Evolutionary conservation across 1,284 basidiomycete genomes (phyloP), one percentile per base, ranked within the genome.

Genomic region (Inonotus obliquus): DNA sequence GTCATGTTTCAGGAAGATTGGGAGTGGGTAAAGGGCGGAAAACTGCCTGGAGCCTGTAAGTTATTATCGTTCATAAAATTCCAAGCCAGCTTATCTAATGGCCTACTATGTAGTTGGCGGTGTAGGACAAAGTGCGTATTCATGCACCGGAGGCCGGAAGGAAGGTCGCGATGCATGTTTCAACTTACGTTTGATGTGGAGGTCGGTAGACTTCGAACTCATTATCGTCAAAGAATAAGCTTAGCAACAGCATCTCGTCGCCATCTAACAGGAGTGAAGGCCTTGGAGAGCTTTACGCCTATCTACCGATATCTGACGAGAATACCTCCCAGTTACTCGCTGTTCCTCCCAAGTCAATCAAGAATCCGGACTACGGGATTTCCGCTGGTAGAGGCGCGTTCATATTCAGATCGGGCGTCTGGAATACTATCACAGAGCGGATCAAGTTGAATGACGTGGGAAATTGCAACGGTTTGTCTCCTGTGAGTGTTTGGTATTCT

Each of bases 381-480:
- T 69, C 68, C 9, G 65, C 72, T 35, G 71, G 69, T 4, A 62
- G 69, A 35, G 71, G 71, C 2, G 51, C 68, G 3, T 71, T 67
- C 47, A 60, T 21, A 4, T 73, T 71, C 53, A 41, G 48, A n/a
- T 53, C 67, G 11, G 71, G 71, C 1, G 41, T 65, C 44, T 80
- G 78, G 78, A 72, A 69, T 17, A 74, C 72, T 1, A 70, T 79
- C 35, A 68, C 73, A 4, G 71, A 77, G 61, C 67, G 76, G 45
- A 68, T 79, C 51, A 74, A 72, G 65, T 67, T 79, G 54, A 80
- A 80, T 68, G 71, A 74, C 52, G 67, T 71, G 25, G 75, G 74
- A 6, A 61, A 66, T 45, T 66, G 70, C 6, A 66, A 72, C 48
- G 58, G 60, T 60, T 14, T 1, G 53, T 32, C n/a, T n/a, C n/a